phyloP scores from a whole-genome alignment of 2,329 filamentous ascomycete genomes.

The Aspergillus floridensis region DNA sequence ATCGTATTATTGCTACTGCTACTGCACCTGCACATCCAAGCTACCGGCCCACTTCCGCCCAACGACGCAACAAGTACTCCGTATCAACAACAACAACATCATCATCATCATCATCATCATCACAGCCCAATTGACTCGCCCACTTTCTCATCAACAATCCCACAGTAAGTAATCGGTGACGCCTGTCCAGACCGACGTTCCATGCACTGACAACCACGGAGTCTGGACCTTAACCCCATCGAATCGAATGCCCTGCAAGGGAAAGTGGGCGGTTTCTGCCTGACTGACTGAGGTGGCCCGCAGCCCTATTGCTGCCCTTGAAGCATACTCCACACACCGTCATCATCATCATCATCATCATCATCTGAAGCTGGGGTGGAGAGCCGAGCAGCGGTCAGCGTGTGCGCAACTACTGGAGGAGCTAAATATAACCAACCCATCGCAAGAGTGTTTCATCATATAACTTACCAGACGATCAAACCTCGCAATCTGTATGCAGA shows the following conservation, averaged over 20 bases:
- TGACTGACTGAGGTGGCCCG: neutral
- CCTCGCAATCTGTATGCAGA: no score
- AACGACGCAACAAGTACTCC: neutral
- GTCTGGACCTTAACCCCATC: neutral
- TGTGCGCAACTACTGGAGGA: neutral
- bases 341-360: neutral
- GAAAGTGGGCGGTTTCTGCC: neutral
- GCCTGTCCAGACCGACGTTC: neutral
- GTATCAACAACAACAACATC: neutral
- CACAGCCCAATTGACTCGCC: neutral
- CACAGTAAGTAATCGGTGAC: no score
- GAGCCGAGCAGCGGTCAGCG: neutral
- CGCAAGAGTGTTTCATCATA: neutral
- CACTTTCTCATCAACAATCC: neutral
- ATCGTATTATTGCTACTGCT: neutral
- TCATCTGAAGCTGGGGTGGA: neutral
- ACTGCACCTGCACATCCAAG: neutral
- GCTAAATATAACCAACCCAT: neutral
- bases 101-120: neutral
- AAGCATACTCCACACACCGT: neutral
- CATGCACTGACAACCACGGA: neutral
- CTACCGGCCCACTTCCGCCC: neutral
- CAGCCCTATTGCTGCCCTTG: neutral
- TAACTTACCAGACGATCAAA: no score
- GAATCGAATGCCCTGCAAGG: neutral